Evolutionary conservation across 2,329 filamentous ascomycete species (phyloP).

Genomic region (Emergomyces orientalis): DNA sequence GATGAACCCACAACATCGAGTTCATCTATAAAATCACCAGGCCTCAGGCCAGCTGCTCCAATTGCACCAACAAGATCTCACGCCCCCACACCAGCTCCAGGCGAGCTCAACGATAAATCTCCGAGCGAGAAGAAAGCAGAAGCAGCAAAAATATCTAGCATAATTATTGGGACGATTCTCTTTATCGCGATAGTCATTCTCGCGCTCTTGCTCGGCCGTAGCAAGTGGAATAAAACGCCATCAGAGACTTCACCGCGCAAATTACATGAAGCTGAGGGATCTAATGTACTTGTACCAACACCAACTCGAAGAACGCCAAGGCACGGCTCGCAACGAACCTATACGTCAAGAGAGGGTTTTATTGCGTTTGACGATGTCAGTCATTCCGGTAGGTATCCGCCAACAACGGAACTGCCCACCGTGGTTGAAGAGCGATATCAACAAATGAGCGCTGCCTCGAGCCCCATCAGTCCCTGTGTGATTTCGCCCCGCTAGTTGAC

Average conservation of each 20-base stretch:
- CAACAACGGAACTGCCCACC: conserved; percentile 1
- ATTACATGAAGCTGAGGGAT: conserved; percentile 2
- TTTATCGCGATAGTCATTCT: conserved; percentile 4
- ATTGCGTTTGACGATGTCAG: background rate
- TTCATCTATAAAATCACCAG: background rate
- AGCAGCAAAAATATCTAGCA: conserved; percentile 4
- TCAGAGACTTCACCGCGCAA: background rate
- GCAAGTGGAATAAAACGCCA: background rate
- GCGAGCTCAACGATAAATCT: background rate
- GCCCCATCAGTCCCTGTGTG: conserved; percentile 3
- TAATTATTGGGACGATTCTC: background rate
- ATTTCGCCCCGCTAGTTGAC: background rate
- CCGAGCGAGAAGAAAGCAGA: background rate
- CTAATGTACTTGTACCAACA: background rate
- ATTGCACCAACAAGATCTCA: background rate
- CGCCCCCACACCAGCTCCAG: background rate
- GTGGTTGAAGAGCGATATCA: conserved; percentile 2
- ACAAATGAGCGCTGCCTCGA: background rate
- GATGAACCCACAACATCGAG: background rate
- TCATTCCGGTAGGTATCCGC: background rate
- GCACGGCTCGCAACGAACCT: background rate
- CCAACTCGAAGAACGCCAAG: background rate
- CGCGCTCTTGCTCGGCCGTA: conserved; percentile 1
- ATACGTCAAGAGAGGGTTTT: background rate
- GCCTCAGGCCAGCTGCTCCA: background rate